These are phyloP conservation scores for Spatholobus suberectus DNA, from an alignment of 306 rosid genomes.

Conservation along the genomic window DNA sequence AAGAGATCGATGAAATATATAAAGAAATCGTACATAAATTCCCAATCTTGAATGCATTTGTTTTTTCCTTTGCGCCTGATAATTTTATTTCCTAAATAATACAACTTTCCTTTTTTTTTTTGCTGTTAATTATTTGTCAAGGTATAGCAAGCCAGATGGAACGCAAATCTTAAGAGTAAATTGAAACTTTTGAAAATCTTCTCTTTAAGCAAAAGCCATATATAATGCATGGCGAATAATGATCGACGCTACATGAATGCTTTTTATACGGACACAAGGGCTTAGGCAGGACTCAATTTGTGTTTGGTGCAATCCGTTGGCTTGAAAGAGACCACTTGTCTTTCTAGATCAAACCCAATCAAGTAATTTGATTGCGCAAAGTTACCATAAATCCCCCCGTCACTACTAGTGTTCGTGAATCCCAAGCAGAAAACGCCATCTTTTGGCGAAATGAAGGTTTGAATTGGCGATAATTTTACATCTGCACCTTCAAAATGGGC, in stretches of 20 bases:
- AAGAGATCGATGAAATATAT: too few species aligned
- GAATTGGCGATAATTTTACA: neutral
- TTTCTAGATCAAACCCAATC: conserved; percentile 24
- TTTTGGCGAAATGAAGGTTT: conserved; percentile 14
- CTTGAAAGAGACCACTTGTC: neutral
- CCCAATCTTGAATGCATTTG: neutral
- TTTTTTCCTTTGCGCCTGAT: too few species aligned
- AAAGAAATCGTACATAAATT: neutral
- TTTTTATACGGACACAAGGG: neutral
- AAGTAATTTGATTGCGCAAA: conserved; percentile 22
- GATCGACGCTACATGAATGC: neutral
- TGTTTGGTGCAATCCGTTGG: conserved; percentile 13
- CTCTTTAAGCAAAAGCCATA: neutral
- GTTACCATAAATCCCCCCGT: neutral
- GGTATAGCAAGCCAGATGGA: neutral
- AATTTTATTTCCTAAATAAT: too few species aligned
- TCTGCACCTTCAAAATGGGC: conserved; percentile 20
- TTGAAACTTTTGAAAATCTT: neutral
- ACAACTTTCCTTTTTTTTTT: neutral
- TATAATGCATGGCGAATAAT: too few species aligned
- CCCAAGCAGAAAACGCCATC: conserved; percentile 17
- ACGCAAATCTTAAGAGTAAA: neutral
- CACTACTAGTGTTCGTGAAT: neutral
- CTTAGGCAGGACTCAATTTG: neutral
- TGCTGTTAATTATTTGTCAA: neutral